Base-by-base conservation (phyloP, 495 filamentous ascomycete species). In the Aspergillus panamensis region DNA sequence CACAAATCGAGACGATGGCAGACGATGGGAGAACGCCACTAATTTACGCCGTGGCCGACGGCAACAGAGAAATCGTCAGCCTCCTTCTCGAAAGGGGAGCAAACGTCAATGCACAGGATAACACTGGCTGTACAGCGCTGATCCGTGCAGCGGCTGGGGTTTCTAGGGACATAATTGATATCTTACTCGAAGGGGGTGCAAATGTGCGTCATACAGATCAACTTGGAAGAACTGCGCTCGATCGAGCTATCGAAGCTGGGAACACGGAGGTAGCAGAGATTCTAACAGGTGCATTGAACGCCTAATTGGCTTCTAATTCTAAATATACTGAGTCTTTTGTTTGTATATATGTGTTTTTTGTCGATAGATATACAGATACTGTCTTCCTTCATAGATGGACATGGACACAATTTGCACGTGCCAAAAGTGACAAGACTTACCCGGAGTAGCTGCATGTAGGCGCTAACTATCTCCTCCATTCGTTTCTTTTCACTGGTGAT, bases 51-150 rank as follows among this genome's bases (percentile, higher is more conserved):
- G 35, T 21, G 14, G 42, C 16, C 1, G 30, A 50, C 14, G 12
- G 45, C 25, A 8, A 58, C 20, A 14, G 12, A 1, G 37, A 60
- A 1, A 58, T 66, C 49, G 42, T 67, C 10, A 9, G 62, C 5
- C 17, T 73, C 10, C 66, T 76, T 12, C 12, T 74, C 3, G 29
- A 65, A 13, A 25, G 21, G 2, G 67, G 66, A 1, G 68, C 67
- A 0, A 54, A 68, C 7, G 31, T 68, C 8, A 62, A 74, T 44
- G 33, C 35, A 1, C 48, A 35, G 13, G 63, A 64, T 17, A n/a
- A 55, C 12, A 17, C 14, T 30, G 65, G 67, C 2, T 25, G 13
- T 16, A 66, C 50, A 0, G 48, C 58, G 7, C 50, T 68, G 31
- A 60, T 59, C 8, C 13, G 17, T 9, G 55, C 60, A 6, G 48